Evolutionary conservation across 1,284 basidiomycete species (phyloP).

Genomic region (Fistulinella cinereoalba): DNA sequence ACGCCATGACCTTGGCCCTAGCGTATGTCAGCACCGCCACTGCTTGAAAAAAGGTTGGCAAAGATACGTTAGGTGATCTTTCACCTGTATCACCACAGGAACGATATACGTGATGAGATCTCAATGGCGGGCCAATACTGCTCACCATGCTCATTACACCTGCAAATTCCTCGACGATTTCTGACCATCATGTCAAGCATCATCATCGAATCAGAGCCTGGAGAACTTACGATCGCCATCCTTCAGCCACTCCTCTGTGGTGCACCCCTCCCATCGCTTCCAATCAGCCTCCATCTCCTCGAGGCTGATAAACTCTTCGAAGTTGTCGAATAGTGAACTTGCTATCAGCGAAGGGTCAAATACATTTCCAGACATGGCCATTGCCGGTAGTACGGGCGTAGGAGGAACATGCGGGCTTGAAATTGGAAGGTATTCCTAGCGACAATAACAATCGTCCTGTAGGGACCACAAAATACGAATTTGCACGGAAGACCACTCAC

Average conservation of each 20-base stretch:
- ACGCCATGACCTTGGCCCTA: conserved; percentile 22
- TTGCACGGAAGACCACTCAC: conserved; percentile 13
- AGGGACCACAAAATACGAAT: neutral
- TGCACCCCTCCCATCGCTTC: conserved; percentile 29
- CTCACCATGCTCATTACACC: conserved; percentile 28
- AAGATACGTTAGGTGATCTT: conserved; percentile 30
- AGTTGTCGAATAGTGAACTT: conserved; percentile 15
- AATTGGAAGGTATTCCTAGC: conserved; percentile 22
- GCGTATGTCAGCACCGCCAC: conserved; percentile 1
- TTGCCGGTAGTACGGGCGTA: conserved; percentile 14
- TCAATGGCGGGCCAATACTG: neutral
- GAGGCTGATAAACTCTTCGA: conserved; percentile 14
- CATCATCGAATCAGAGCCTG: neutral
- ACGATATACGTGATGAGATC: conserved; percentile 3
- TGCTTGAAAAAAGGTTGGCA: neutral
- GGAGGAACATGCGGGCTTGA: conserved; percentile 21
- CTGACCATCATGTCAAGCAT: conserved; percentile 18
- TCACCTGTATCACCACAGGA: conserved; percentile 16
- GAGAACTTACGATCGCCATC: conserved; percentile 27
- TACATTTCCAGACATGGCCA: neutral
- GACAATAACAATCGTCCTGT: neutral
- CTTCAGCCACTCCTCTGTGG: conserved; percentile 33
- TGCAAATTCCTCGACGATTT: conserved; percentile 17
- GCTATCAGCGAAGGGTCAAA: conserved; percentile 13
- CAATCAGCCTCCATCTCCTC: conserved; percentile 20